Conservation (phyloP, 441 rosid genomes). For the Raphanus hybrid region DNA sequence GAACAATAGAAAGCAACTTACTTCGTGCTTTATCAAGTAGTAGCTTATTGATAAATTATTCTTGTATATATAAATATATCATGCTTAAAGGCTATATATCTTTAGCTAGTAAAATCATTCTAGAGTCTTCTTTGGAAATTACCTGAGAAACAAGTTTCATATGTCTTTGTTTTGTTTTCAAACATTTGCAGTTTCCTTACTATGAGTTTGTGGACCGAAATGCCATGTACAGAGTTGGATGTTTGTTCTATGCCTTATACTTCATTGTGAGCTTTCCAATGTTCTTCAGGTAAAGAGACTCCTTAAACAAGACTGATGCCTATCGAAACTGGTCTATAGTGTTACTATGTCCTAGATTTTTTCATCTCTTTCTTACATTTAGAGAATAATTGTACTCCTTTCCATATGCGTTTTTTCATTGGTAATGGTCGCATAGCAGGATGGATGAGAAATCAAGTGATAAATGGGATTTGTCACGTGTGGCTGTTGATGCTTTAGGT, state of each 20-base stretch:
- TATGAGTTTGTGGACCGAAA: slow-evolving; percentile 94
- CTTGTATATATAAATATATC: not conserved
- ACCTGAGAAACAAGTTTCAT: not conserved
- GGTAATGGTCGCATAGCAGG: slow-evolving; percentile 47
- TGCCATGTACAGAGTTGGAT: slow-evolving; percentile 95
- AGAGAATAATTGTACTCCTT: not conserved
- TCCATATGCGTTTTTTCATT: not conserved
- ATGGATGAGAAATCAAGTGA: slow-evolving; percentile 89
- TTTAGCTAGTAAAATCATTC: slow-evolving; percentile 9
- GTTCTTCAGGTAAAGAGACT: slow-evolving; percentile 85
- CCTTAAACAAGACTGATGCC: slow-evolving; percentile 15
- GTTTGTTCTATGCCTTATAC: slow-evolving; percentile 94
- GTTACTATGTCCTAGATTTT: not conserved
- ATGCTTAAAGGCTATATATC: not conserved
- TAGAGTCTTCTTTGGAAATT: not conserved
- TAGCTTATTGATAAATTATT: slow-evolving; percentile 7
- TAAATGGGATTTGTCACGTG: slow-evolving; percentile 80
- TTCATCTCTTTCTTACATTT: not conserved
- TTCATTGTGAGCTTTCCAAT: slow-evolving; percentile 97
- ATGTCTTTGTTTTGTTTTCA: not conserved
- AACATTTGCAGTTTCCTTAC: slow-evolving; percentile 85
- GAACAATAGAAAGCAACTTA: not conserved
- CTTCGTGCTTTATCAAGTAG: not conserved
- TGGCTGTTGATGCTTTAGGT: slow-evolving; percentile 93
- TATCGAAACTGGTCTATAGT: not conserved